A percentile compares a stretch with the other conserved stretches of the same genome.
Evolutionary conservation across 1,139 yeast species (phyloP).

Genomic region (Taiozyma sp.): DNA sequence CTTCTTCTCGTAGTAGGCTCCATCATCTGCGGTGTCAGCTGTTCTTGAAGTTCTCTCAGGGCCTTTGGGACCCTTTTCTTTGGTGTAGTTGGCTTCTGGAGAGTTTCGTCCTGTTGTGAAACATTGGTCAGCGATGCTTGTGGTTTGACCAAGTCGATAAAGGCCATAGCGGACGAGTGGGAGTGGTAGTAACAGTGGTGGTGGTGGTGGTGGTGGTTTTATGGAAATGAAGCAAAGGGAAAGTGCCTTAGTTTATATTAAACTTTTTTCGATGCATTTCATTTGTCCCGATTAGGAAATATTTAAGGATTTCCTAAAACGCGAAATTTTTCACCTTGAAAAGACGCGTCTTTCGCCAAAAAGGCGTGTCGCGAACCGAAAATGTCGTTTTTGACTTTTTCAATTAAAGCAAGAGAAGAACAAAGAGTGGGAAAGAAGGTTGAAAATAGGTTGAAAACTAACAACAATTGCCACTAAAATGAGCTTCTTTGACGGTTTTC

Average conservation of each 20-base stretch:
- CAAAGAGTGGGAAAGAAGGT: neutral
- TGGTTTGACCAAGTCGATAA: neutral
- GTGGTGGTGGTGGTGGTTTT: neutral
- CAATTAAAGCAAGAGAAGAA: neutral
- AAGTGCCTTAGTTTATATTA: neutral
- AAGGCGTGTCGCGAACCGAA: neutral
- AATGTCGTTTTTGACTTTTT: neutral
- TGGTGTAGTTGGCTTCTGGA: neutral
- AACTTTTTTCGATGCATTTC: neutral
- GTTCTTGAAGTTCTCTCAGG: slow-evolving; percentile 8
- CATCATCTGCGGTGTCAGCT: slow-evolving; percentile 1
- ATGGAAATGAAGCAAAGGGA: neutral
- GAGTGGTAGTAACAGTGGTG: neutral
- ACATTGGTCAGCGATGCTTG: neutral
- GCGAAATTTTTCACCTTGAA: neutral
- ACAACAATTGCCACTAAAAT: slow-evolving; percentile 7
- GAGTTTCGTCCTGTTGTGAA: neutral
- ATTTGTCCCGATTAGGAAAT: neutral
- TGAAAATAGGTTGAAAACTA: neutral
- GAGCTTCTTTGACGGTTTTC: slow-evolving; percentile 25
- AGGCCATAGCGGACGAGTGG: neutral
- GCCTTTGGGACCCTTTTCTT: slow-evolving; percentile 6
- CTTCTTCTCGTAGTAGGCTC: slow-evolving; percentile 3
- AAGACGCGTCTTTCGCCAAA: neutral
- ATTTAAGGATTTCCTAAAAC: neutral